Base-by-base conservation (phyloP, 345 rosid species). In the Bretschneidera sinensis region DNA sequence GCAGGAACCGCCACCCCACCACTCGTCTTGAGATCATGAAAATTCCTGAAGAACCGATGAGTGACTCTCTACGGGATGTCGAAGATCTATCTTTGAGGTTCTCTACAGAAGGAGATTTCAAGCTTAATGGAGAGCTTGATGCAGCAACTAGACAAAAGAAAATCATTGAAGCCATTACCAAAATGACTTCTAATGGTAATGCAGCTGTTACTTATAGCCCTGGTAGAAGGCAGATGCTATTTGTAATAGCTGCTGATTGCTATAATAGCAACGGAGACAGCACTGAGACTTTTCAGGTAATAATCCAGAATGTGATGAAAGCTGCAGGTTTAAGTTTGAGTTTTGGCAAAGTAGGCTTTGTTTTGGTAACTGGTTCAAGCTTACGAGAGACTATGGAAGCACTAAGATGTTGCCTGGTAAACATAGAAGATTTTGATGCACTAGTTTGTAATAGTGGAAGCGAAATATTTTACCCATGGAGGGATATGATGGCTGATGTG, bases 381-480 rank as follows among this genome's bases (percentile, higher is more conserved):
- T 61, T 88, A 58, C 56, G 64, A 52, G 91, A 89, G 76, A 83
- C 82, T 21, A 68, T 64, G 64, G 81, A 79, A 70, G 79, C 83
- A 39, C 53, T 86, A 59, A 67, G 69, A 68, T 65, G 62, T 35
- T 74, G 83, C 71, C 80, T 75, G 11, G 71, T 88, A 57, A 86
- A 79, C 59, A 64, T 81, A 67, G 85, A 79, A 64, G 95, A 88
- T 65, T 87, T 92, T 59, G 98, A 92, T 62, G 98, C 95, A 35
- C 56, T 89, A 18, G 75, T 84, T 71, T 92, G 96, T 66, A 92
- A 82, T 65, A 89, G 92, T 63, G 98, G 98, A 67, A 77, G 95
- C 66, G 85, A 79, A 64, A 61, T 89, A 76, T 85, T 79, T 64
- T 83, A 80, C 63, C 96, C 98, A 50, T 84, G 96, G 92, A 82